These are phyloP conservation scores for Aegilops tauschii DNA, from an alignment of 176 grass and related monocot species.

Conservation along the genomic window DNA sequence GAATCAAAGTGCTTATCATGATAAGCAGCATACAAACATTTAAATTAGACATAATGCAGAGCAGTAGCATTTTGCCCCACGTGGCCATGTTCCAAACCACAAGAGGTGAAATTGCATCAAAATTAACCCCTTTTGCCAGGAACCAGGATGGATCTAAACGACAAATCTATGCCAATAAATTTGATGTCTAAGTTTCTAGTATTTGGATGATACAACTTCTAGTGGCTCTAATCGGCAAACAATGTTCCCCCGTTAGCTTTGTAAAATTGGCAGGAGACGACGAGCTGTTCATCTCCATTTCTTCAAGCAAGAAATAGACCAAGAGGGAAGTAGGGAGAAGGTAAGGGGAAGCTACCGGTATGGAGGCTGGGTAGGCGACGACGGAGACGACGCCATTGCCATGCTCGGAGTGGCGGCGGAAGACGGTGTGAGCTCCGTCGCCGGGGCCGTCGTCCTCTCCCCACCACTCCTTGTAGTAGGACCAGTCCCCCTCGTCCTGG, in stretches of 20 bases:
- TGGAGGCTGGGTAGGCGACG: conserved; percentile 67
- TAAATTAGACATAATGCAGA: background rate
- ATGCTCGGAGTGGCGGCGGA: conserved; percentile 49
- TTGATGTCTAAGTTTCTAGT: background rate
- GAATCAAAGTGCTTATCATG: background rate
- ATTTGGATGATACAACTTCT: background rate
- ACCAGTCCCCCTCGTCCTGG: conserved; percentile 75
- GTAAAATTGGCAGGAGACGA: background rate
- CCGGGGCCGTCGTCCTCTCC: conserved; percentile 51
- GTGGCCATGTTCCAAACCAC: background rate
- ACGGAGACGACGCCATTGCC: conserved; percentile 92
- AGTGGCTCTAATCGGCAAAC: background rate
- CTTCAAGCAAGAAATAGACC: background rate
- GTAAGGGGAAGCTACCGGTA: conserved; percentile 34
- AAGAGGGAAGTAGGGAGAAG: background rate
- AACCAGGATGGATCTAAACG: background rate
- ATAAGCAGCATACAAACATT: background rate
- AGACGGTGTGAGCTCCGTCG: conserved; percentile 53
- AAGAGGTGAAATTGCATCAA: background rate
- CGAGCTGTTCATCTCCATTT: background rate
- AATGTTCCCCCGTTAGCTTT: background rate
- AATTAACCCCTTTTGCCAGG: background rate
- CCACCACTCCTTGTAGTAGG: conserved; percentile 77
- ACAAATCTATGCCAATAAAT: background rate
- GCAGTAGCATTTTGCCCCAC: background rate